Base-by-base conservation (phyloP, 192 early-diverging fungal genomes). In the Lunasporangiospora selenospora region DNA sequence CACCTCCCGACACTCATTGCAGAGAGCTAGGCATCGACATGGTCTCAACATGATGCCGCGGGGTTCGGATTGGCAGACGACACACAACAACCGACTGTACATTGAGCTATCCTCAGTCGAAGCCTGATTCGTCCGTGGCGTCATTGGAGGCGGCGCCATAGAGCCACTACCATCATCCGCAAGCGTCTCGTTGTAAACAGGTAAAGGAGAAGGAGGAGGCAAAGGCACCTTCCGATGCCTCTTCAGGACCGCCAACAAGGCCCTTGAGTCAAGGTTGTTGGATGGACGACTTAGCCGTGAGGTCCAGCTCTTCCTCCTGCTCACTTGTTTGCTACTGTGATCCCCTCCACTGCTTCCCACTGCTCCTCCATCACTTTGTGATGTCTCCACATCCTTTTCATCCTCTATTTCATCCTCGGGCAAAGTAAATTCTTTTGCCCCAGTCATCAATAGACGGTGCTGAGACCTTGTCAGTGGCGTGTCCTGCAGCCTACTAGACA, bases 1-100 rank as follows among this genome's bases (percentile, higher is more conserved):
- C 11, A 73, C 49, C 26, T 73, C 69, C 15, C 69, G 69, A 27
- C 69, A 73, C 7, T 73, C 69, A 27, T 73, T 73, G 34, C 69
- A 73, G 32, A 73, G 69, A 3, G 69, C 69, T 10, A 73, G 49
- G 54, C 69, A 73, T 9, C 69, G 60, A 46, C 69, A 73, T 2
- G 69, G 69, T 37, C 69, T 50, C 15, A 73, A 38, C 7, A 73
- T 19, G 1, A 73, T 30, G n/a, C 60, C 69, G 13, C 69, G 53
- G 6, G 69, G 69, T 43, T 73, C 69, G 4, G 60, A 52, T 23
- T 73, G 69, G 30, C 69, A 73, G 12, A 73, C 69, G 8, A 73
- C 69, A 46, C 69, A 73, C 3, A 73, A 30, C 13, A 73, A 15
- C 10, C 69, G 59, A 19, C 55, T 58, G 26, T 58, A 50, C 23